phyloP scores from a whole-genome alignment of 1,284 basidiomycete genomes.

The Sporisorium iseilematis-ciliati region DNA sequence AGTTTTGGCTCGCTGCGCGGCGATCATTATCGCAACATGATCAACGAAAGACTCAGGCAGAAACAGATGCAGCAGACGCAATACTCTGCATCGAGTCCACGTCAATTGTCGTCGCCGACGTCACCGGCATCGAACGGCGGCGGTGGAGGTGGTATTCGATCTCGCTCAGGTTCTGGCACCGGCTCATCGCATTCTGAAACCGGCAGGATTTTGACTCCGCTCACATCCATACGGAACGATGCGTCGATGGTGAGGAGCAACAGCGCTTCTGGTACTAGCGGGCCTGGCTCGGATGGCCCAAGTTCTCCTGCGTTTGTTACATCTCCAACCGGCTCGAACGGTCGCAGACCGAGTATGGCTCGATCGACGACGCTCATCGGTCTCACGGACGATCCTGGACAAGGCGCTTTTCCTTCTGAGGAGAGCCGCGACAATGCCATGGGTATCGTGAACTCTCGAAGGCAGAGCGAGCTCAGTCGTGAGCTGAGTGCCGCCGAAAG shows the following conservation, averaged over 20 bases:
- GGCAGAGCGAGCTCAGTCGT: conserved; percentile 31
- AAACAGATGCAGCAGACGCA: conserved; percentile 34
- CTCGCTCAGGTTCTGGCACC: conserved; percentile 24
- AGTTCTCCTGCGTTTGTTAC: conserved; percentile 16
- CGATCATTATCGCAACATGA: conserved; percentile 41
- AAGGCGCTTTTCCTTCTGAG: conserved; percentile 27
- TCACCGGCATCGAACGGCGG: neutral
- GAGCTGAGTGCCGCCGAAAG: conserved; percentile 44
- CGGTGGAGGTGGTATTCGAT: conserved; percentile 11
- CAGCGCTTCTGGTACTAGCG: conserved; percentile 28
- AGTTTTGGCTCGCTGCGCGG: conserved; percentile 37
- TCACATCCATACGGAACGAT: conserved; percentile 22
- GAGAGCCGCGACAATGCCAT: conserved; percentile 45
- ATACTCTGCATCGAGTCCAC: neutral
- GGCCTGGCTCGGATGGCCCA: conserved; percentile 17
- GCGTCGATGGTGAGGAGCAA: conserved; percentile 31
- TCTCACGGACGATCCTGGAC: conserved; percentile 22
- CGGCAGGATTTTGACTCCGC: conserved; percentile 17
- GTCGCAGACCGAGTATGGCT: conserved; percentile 24
- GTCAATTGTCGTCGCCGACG: neutral
- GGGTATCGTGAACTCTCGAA: conserved; percentile 36
- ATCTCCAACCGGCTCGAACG: conserved; percentile 8
- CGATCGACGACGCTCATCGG: conserved; percentile 30
- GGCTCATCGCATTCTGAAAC: conserved; percentile 19
- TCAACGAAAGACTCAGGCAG: conserved; percentile 41